phyloP scores from a whole-genome alignment of 257 asterid species.

The Scutellaria baicalensis region DNA sequence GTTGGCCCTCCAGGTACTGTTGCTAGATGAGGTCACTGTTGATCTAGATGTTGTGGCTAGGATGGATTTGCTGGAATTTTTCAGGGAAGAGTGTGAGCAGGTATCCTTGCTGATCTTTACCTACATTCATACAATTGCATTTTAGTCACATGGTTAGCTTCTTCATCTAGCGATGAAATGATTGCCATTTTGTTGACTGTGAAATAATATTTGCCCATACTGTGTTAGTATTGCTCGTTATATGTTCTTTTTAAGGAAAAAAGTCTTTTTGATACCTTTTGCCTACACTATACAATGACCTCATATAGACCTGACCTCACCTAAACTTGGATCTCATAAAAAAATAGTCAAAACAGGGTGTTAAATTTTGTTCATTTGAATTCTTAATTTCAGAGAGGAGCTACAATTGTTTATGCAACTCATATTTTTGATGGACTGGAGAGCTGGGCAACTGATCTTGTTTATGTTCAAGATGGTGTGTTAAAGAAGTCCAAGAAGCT shows the following conservation, averaged over 20 bases:
- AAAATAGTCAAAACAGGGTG: background rate
- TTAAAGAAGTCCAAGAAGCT: constrained; percentile 69
- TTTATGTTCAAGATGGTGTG: constrained; percentile 78
- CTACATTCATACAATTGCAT: background rate
- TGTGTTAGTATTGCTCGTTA: background rate
- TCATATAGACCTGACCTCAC: background rate
- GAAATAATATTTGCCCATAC: background rate
- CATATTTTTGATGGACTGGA: constrained; percentile 97
- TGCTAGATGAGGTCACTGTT: constrained; percentile 94
- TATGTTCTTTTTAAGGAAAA: background rate
- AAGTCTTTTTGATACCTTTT: background rate
- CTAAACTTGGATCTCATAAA: background rate
- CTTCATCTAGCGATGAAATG: background rate
- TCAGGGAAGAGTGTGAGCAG: constrained; percentile 90
- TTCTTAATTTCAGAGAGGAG: constrained; percentile 63
- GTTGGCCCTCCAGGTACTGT: constrained; percentile 61
- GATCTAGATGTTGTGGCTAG: constrained; percentile 95
- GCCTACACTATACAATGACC: background rate
- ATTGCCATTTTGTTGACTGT: background rate
- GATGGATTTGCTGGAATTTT: constrained; percentile 90
- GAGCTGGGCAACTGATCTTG: constrained; percentile 89
- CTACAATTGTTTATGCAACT: constrained; percentile 88
- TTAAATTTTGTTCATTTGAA: background rate
- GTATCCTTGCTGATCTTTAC: constrained; percentile 25
- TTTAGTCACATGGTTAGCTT: background rate